Base-by-base conservation (phyloP, 1,139 yeast species). In the Yamadazyma epiphylla region DNA sequence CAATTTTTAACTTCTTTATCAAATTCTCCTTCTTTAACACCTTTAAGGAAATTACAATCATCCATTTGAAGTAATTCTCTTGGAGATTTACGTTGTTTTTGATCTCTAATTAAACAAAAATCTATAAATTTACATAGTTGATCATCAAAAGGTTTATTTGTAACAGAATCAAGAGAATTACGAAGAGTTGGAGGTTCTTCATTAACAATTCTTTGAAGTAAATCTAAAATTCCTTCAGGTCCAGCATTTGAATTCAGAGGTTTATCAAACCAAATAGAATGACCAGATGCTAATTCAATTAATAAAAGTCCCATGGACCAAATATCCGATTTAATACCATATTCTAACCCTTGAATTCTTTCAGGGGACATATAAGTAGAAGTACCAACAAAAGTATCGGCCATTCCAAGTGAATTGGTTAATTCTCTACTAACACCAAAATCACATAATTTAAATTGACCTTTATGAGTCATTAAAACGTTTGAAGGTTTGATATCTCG, bases 351-450 rank as follows among this genome's bases (percentile, higher is more conserved):
- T 58, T 87, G 96, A 34, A 91, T 91, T 41, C 98, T 73, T 51
- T 91, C 98, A 0, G 98, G 98, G 1, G 95, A 87, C 98, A 91
- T 91, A 51, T 91, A 91, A 2, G 95, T 87, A 1, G 96, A 87
- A 1, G 98, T 91, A 2, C 98, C 98, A 8, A 91, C 97, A 66
- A 91, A 91, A 0, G 97, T 91, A 46, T 91, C 96, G 0, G 96
- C 97, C 65, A 66, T 60, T 15, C 73, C 74, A 38, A 91, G 74
- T 0, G 96, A 88, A 53, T 89, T 88, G 35, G 87, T 85, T 36
- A 91, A 69, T 52, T 88, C 95, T 41, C 96, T 77, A 23, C 89
- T 79, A 5, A 91, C 98, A 9, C 98, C 97, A 61, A 89, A 89
- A 58, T 89, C 97, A 57, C 95, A 85, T 17, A 87, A 66, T 53